Percentiles rank a stretch among this genome's conserved stretches.
Conservation (phyloP, 345 rosid species). For the Dipteronia dyeriana region DNA sequence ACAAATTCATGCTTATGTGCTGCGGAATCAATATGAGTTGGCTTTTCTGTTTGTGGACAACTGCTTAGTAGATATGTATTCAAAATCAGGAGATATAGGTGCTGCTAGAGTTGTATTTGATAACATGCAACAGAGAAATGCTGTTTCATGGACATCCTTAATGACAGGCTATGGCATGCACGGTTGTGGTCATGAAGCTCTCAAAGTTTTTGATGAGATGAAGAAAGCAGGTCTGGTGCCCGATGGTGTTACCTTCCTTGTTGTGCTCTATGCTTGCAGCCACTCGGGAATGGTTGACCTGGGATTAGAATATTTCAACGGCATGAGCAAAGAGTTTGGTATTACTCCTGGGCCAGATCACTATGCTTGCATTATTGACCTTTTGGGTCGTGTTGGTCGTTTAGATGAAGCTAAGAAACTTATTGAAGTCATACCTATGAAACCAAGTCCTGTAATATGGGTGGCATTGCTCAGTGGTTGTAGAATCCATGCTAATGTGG, state of each 20-base stretch:
- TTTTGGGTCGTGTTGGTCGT: conserved; percentile 77
- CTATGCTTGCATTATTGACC: conserved; percentile 84
- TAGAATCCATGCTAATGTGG: conserved; percentile 72
- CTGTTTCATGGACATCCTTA: conserved; percentile 80
- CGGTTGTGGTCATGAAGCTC: conserved; percentile 71
- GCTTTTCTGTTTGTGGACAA: conserved; percentile 49
- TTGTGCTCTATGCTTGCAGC: conserved; percentile 80
- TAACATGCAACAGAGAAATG: conserved; percentile 56
- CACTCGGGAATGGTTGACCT: conserved; percentile 81
- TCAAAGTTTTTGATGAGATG: conserved; percentile 64
- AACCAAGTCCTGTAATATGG: conserved; percentile 71
- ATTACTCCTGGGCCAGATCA: conserved; percentile 65
- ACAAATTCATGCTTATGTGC: conserved; percentile 67
- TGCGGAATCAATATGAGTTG: conserved; percentile 48
- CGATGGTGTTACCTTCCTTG: conserved; percentile 72
- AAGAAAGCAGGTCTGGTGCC: conserved; percentile 50
- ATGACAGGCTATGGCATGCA: conserved; percentile 91
- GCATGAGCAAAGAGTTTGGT: conserved; percentile 56
- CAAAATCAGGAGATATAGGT: conserved; percentile 69
- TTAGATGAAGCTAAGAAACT: conserved; percentile 62
- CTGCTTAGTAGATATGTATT: conserved; percentile 84
- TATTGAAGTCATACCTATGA: conserved; percentile 66
- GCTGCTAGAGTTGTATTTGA: conserved; percentile 60
- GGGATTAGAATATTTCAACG: conserved; percentile 61
- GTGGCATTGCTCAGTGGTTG: conserved; percentile 76